Evolutionary conservation across 768 basidiomycete genomes (phyloP).

Genomic region (Chalciporus chontae): DNA sequence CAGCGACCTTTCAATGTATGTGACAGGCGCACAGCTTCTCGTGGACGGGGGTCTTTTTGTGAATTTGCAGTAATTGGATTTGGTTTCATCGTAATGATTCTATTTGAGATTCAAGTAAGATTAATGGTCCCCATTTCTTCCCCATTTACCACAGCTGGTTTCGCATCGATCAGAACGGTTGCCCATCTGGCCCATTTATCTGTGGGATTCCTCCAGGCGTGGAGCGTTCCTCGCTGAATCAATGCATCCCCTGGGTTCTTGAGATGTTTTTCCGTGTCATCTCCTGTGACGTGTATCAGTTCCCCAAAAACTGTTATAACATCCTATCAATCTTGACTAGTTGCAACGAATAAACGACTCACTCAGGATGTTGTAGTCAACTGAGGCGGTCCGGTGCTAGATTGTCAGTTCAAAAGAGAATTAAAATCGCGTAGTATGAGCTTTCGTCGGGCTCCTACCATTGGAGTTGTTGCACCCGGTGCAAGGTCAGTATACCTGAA

Average conservation of each 20-base stretch:
- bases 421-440: no score
- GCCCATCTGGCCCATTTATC: slow-evolving; percentile 50
- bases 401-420: no score
- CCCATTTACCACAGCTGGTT: slow-evolving; percentile 48
- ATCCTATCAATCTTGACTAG: no score
- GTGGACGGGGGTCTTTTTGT: slow-evolving; percentile 72
- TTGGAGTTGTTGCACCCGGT: no score
- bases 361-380: no score
- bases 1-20: slow-evolving; percentile 66
- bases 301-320: no score
- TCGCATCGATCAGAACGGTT: slow-evolving; percentile 50
- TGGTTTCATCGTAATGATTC: background rate
- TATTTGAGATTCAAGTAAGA: background rate
- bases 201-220: slow-evolving; percentile 58
- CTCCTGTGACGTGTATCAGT: no score
- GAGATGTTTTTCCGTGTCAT: slow-evolving; percentile 40
- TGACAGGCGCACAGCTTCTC: slow-evolving; percentile 47
- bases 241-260: slow-evolving; percentile 54
- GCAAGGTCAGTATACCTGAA: no score
- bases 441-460: no score
- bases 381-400: no score
- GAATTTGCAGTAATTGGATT: slow-evolving; percentile 52
- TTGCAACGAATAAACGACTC: no score
- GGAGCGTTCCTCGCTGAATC: slow-evolving; percentile 46
- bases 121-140: slow-evolving; percentile 30